These are phyloP conservation scores for Trifolium pratense DNA, from an alignment of 306 rosid species.

Conservation along the genomic window DNA sequence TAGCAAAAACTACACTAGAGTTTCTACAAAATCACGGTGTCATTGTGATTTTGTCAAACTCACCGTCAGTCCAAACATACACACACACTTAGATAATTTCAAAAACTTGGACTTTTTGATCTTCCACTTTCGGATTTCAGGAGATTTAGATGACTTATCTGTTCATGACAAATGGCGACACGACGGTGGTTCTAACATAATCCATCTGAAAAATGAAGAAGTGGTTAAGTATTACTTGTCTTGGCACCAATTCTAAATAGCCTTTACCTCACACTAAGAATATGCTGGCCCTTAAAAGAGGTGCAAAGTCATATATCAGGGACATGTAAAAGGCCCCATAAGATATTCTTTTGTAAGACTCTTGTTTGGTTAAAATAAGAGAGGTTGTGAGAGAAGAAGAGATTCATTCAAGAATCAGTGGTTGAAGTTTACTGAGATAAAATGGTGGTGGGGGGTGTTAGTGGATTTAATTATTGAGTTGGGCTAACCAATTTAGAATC, in stretches of 20 bases:
- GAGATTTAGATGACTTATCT: slow-evolving; percentile 10
- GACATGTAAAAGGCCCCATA: slow-evolving; percentile 44
- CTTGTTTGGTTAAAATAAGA: slow-evolving; percentile 13
- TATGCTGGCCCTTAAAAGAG: slow-evolving; percentile 57
- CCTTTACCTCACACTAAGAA: slow-evolving; percentile 49
- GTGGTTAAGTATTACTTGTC: slow-evolving; percentile 58
- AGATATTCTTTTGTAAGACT: slow-evolving; percentile 11
- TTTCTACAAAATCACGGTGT: background rate
- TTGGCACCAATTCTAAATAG: slow-evolving; percentile 45
- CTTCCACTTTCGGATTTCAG: slow-evolving; percentile 39
- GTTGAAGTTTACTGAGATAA: slow-evolving; percentile 52
- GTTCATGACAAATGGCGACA: slow-evolving; percentile 49
- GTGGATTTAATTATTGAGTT: slow-evolving; percentile 48
- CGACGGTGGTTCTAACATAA: slow-evolving; percentile 47
- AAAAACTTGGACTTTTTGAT: slow-evolving; percentile 47
- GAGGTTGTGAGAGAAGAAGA: slow-evolving; percentile 29
- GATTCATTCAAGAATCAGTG: slow-evolving; percentile 52
- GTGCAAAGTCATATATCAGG: slow-evolving; percentile 47
- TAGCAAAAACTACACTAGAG: background rate
- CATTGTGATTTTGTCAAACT: background rate
- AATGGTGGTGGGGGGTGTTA: slow-evolving; percentile 56
- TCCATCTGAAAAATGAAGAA: slow-evolving; percentile 47
- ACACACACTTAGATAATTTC: slow-evolving; percentile 17
- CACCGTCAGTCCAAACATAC: background rate
- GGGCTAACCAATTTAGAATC: slow-evolving; percentile 57